Base-by-base conservation (phyloP, 805 yeast species). In the Pichia nakasei region DNA sequence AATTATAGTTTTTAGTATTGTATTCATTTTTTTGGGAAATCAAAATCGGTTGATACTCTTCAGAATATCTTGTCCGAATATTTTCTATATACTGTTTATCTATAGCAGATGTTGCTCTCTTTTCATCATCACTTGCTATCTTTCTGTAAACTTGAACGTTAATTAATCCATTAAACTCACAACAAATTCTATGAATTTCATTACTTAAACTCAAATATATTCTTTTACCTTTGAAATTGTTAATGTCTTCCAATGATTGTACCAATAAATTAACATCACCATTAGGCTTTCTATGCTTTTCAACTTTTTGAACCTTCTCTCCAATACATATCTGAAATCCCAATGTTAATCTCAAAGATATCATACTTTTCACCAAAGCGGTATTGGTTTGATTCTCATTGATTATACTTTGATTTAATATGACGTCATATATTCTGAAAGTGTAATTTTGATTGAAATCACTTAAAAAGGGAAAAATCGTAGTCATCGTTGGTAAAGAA, bases 261-360 rank as follows among this genome's bases (percentile, higher is more conserved):
- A 58, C 49, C 33, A 86, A 59, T 13, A 72, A 59, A 15, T 72
- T 75, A 1, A 76, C 72, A 51, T 72, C 73, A 38, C 85, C 78
- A 38, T 72, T 67, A 9, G 81, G 70, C 45, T 75, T 65, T 48
- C 82, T 61, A 48, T 72, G 75, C 24, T 72, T 62, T 60, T 91
- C 97, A 4, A 84, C 75, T 38, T 70, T 72, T 33, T 72, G 70
- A 1, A 85, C 91, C 22, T 66, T 68, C 0, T 76, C 73, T 0
- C 95, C 95, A 37, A 76, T 76, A 51, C 95, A 86, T 27, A 93
- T 78, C 57, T 93, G 99, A 57, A 88, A 94, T 0, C 99, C 98
- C 44, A 86, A 68, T 43, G 85, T 72, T 22, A 93, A 67, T 45
- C 99, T 69, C 51, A 86, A 65, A 37, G 86, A 82, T 11, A 93